Evolutionary conservation across 73 alveolate species (phyloP).

Genomic region (Durusdinium trenchii): DNA sequence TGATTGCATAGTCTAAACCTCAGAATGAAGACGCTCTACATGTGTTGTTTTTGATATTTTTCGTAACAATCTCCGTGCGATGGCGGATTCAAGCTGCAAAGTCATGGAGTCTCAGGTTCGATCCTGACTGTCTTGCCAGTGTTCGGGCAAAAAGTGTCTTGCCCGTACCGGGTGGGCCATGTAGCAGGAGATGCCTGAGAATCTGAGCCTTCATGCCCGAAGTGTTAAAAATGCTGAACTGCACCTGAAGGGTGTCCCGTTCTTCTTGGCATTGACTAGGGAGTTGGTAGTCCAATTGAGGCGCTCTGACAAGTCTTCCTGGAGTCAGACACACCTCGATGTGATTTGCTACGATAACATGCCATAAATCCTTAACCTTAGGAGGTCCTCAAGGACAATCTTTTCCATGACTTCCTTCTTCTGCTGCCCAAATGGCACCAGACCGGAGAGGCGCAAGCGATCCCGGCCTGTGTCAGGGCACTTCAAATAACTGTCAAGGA

Average conservation of each 20-base stretch:
- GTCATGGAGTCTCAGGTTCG: not conserved
- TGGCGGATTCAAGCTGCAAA: not conserved
- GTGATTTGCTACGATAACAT: not conserved
- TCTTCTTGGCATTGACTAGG: conserved; percentile 87
- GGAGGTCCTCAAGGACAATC: conserved; percentile 60
- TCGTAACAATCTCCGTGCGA: not conserved
- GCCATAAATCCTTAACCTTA: not conserved
- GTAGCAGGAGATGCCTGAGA: conserved; percentile 97
- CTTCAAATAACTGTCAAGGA: too few species aligned
- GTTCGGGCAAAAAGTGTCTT: conserved; percentile 98
- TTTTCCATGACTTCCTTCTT: conserved; percentile 85
- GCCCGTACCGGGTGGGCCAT: conserved; percentile 99
- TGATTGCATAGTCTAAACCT: conserved; percentile 98
- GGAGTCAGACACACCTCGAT: not conserved
- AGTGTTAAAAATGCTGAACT: not conserved
- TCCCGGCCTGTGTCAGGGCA: not conserved
- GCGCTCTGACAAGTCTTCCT: conserved; percentile 92
- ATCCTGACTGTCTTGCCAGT: conserved; percentile 93
- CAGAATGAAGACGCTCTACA: not conserved
- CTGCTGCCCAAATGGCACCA: conserved; percentile 44
- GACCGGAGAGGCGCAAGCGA: not conserved
- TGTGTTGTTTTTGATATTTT: too few species aligned
- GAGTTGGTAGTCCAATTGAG: conserved; percentile 95
- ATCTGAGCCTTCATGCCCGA: too few species aligned
- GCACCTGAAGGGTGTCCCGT: conserved; percentile 76